Evolutionary conservation across 2,329 filamentous ascomycete genomes (phyloP), one percentile per base, ranked within the genome.

Genomic region (Talaromyces sp.): DNA sequence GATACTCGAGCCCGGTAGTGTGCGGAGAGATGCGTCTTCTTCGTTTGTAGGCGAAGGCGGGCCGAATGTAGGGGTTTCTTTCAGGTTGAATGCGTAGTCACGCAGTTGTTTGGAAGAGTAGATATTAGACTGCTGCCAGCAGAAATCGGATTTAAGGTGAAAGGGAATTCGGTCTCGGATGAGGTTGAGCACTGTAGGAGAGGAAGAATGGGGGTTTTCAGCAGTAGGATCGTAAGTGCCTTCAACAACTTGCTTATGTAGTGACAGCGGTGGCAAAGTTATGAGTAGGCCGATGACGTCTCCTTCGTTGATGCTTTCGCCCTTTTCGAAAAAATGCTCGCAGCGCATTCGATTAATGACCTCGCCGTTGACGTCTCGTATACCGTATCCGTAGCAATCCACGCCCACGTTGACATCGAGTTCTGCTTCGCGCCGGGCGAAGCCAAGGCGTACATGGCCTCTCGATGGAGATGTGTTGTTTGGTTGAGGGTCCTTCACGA

Each of bases 281-380:
- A 97, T 96, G 73, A 97, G 91, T 50, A 99, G 80, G 3, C 94
- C 94, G 60, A 99, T 90, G 10, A 99, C 91, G 73, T 99, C 94
- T 51, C 93, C 94, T 74, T 96, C 92, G 51, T 84, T 83, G 56
- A 97, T 86, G 59, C 91, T 85, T 72, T 93, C 88, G 53, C 88
- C 88, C 1, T 88, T 83, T 0, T 87, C 87, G 64, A 92, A 92
- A 75, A 96, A 93, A 65, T 92, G 89, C 70, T 91, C 91, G n/a
- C 92, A 92, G 54, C 93, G 87, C 64, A 92, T 97, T 80, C 94
- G 91, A 78, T 94, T 91, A 57, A 96, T 90, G 63, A 93, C 93
- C 73, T 97, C 92, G 21, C 94, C 94, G 32, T 88, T 85, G 26
- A 92, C 88, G 69, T 99, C 94, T 50, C 92, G 89, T 60, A 97